Conservation (phyloP, 202 grass and related monocot genomes). For the Zoysia matrella region DNA sequence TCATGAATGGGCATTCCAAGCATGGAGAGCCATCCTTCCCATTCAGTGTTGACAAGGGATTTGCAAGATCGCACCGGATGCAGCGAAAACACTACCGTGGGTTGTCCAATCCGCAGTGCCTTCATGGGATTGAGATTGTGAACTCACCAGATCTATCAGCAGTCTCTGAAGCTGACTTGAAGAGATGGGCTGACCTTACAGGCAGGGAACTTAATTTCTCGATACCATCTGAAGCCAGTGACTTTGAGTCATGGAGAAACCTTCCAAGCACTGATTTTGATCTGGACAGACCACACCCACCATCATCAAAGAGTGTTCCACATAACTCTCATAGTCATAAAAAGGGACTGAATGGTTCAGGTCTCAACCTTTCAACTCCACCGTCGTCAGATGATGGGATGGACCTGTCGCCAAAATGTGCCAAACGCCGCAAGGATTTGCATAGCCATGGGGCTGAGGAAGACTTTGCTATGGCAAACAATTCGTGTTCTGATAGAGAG, state of each 20-base stretch:
- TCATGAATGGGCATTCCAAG: conserved; percentile 91
- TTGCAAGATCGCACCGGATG: conserved; percentile 34
- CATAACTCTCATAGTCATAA: conserved; percentile 60
- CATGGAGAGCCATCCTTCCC: conserved; percentile 76
- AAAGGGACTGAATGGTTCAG: conserved; percentile 69
- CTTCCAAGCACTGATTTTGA: conserved; percentile 83
- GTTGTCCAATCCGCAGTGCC: conserved; percentile 81
- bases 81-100: conserved; percentile 73
- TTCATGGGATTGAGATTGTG: conserved; percentile 80
- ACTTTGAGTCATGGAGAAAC: conserved; percentile 78
- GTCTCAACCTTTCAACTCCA: conserved; percentile 74
- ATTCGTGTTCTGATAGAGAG: conserved; percentile 67
- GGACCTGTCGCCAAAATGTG: conserved; percentile 58
- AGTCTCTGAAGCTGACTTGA: conserved; percentile 61
- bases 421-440: conserved; percentile 67
- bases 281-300: conserved; percentile 65
- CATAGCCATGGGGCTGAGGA: conserved; percentile 54
- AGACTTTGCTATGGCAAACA: conserved; percentile 57
- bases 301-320: conserved; percentile 38
- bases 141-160: conserved; percentile 58
- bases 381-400: conserved; percentile 66
- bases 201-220: conserved; percentile 75
- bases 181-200: conserved; percentile 79
- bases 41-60: conserved; percentile 72
- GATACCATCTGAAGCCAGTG: conserved; percentile 63